phyloP scores from a whole-genome alignment of 2,329 filamentous ascomycete species.

The Neofusicoccum sp. region DNA sequence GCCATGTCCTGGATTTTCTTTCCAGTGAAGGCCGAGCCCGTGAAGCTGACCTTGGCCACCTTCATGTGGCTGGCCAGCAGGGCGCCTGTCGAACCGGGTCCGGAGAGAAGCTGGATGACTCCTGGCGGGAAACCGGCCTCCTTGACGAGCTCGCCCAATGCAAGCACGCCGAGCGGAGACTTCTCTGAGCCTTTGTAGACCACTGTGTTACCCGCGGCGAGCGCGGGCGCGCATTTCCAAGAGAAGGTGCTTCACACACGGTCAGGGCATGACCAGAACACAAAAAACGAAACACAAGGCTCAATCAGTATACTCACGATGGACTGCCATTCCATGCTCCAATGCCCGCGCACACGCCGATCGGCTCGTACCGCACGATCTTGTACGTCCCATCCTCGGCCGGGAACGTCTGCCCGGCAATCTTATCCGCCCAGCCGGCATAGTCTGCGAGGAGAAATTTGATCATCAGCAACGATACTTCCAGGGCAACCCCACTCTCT shows the following conservation, averaged over 20 bases:
- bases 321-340: slow-evolving; percentile 29
- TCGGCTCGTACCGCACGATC: slow-evolving; percentile 30
- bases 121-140: slow-evolving; percentile 41
- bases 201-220: slow-evolving; percentile 32
- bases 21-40: slow-evolving; percentile 37
- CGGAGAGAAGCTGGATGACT: slow-evolving; percentile 36
- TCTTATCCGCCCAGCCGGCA: slow-evolving; percentile 35
- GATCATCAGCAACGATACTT: neutral
- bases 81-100: slow-evolving; percentile 29
- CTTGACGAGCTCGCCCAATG: slow-evolving; percentile 29
- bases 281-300: neutral
- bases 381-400: slow-evolving; percentile 26
- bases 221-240: slow-evolving; percentile 30
- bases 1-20: slow-evolving; percentile 38
- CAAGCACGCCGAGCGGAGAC: slow-evolving; percentile 27
- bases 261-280: neutral
- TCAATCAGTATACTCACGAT: no score
- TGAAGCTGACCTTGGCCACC: slow-evolving; percentile 43
- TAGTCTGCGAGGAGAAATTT: no score
- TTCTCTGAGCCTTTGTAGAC: slow-evolving; percentile 34
- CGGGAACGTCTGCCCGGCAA: slow-evolving; percentile 31
- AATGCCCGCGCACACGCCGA: slow-evolving; percentile 32
- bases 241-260: slow-evolving; percentile 22
- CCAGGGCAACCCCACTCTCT: neutral
- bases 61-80: slow-evolving; percentile 39